Evolutionary conservation across 2,329 filamentous ascomycete genomes (phyloP).

Genomic region (Scleromitrula shiraiana): DNA sequence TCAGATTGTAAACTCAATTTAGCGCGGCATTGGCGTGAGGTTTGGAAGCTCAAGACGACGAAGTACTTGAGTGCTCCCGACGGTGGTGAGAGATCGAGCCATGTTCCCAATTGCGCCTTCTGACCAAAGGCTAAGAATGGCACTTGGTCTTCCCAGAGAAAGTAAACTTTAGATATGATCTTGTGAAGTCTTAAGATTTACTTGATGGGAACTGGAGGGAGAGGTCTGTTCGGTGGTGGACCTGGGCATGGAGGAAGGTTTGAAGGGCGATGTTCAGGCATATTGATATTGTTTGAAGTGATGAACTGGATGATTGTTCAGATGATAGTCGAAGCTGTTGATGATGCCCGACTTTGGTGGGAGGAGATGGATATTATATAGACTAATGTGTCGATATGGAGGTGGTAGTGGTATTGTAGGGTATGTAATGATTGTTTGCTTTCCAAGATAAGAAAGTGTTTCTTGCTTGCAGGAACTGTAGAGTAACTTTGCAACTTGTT

Average conservation of each 20-base stretch:
- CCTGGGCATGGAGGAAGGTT: constrained; percentile 59
- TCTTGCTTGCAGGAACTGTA: neutral
- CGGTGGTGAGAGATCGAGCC: neutral
- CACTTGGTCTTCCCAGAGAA: neutral
- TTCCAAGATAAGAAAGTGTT: constrained; percentile 6
- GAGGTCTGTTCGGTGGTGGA: constrained; percentile 53
- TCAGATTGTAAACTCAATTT: neutral
- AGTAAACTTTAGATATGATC: neutral
- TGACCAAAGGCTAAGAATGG: no score
- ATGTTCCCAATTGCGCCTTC: neutral
- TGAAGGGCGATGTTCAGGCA: constrained; percentile 47
- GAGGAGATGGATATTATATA: constrained; percentile 8
- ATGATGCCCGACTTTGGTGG: neutral
- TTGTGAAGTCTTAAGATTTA: constrained; percentile 2
- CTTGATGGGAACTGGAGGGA: constrained; percentile 54
- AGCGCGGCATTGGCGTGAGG: neutral
- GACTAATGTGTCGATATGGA: neutral
- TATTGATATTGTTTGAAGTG: constrained; percentile 26
- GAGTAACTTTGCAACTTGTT: constrained; percentile 4
- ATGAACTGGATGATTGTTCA: neutral
- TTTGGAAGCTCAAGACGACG: neutral
- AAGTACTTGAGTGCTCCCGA: no score
- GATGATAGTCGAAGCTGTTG: constrained; percentile 6
- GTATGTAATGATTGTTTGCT: constrained; percentile 1
- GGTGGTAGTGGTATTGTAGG: no score